Evolutionary conservation across 176 grass and related monocot species (phyloP).

Genomic region (Aegilops sharonensis): DNA sequence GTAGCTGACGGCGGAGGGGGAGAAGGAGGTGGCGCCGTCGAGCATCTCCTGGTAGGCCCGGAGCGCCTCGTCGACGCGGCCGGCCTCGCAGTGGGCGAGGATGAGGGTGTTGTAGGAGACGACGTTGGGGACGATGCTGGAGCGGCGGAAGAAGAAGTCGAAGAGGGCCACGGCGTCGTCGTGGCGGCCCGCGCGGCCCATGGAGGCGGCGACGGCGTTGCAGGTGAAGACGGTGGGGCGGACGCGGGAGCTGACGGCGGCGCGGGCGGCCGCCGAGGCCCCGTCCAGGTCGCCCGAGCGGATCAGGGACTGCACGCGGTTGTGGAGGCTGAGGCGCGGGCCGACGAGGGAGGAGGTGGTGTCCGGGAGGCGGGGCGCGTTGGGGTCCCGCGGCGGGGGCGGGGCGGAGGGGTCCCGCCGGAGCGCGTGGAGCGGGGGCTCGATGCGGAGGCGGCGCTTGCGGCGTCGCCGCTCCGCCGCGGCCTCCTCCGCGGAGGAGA

Average conservation of each 20-base stretch:
- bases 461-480: slow-evolving; percentile 57
- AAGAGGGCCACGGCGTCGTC: slow-evolving; percentile 44
- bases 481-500: slow-evolving; percentile 31
- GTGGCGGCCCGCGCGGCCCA: slow-evolving; percentile 37
- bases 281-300: slow-evolving; percentile 51
- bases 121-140: slow-evolving; percentile 50
- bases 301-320: slow-evolving; percentile 52
- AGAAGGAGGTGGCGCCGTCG: not conserved
- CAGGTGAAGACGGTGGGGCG: slow-evolving; percentile 81
- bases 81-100: slow-evolving; percentile 42
- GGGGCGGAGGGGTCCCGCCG: slow-evolving; percentile 28
- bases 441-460: slow-evolving; percentile 62
- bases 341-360: slow-evolving; percentile 46
- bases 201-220: slow-evolving; percentile 63
- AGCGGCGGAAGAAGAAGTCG: slow-evolving; percentile 49
- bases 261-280: slow-evolving; percentile 29
- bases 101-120: slow-evolving; percentile 69
- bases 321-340: slow-evolving; percentile 53
- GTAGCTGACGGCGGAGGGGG: not conserved
- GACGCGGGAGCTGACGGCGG: slow-evolving; percentile 25
- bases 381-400: slow-evolving; percentile 24
- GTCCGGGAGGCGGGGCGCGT: slow-evolving; percentile 43
- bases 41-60: slow-evolving; percentile 5
- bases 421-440: slow-evolving; percentile 57
- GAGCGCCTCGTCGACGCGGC: slow-evolving; percentile 19